These are phyloP conservation scores for Microstegium vimineum DNA, from an alignment of 176 grass and related monocot species.

Conservation along the genomic window DNA sequence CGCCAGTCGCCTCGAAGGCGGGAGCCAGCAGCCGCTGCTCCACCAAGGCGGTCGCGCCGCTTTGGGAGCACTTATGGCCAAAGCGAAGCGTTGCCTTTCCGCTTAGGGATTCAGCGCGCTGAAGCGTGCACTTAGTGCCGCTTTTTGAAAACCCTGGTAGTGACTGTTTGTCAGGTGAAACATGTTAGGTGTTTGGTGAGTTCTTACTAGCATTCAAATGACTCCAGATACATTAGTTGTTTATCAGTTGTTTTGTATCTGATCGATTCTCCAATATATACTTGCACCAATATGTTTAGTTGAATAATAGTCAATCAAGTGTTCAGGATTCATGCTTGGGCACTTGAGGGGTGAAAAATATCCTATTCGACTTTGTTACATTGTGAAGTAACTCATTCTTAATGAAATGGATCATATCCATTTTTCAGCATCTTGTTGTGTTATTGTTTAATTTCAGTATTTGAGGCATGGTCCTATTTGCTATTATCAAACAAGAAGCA, in stretches of 20 bases:
- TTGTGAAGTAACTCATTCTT: not conserved
- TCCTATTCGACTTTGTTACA: not conserved
- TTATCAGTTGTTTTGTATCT: not conserved
- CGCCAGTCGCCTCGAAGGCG: no score
- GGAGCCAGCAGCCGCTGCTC: no score
- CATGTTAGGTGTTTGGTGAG: not conserved
- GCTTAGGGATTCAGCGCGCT: no score
- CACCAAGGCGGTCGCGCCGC: no score
- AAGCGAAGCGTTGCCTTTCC: no score
- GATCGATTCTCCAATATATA: not conserved
- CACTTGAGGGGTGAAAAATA: not conserved
- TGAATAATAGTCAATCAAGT: not conserved
- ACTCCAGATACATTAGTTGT: not conserved
- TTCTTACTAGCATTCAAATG: not conserved
- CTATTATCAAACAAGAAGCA: not conserved
- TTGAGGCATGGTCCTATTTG: not conserved
- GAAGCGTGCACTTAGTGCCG: no score
- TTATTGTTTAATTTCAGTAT: conserved; percentile 13
- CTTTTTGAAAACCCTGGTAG: no score
- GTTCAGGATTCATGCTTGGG: not conserved
- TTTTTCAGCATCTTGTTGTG: not conserved
- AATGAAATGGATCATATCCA: not conserved
- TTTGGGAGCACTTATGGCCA: no score
- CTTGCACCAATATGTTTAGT: conserved; percentile 1
- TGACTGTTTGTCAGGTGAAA: conserved; percentile 5